phyloP scores from a whole-genome alignment of 1,139 yeast species.

The Debaryomyces sp. region DNA sequence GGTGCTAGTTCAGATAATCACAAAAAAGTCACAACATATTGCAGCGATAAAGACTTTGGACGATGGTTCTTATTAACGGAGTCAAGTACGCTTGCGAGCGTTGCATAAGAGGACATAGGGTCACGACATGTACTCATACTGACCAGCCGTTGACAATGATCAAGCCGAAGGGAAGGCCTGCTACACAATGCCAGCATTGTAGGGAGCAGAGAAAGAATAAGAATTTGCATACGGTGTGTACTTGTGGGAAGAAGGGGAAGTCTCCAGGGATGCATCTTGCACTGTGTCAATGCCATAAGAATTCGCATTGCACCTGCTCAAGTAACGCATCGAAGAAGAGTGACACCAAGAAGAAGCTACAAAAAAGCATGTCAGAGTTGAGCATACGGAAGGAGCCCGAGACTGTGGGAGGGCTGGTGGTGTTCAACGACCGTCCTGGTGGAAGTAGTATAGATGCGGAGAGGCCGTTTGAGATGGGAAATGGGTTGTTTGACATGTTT shows the following conservation, averaged over 20 bases:
- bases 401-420: neutral
- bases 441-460: conserved; percentile 35
- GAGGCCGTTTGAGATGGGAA: conserved; percentile 29
- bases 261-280: conserved; percentile 48
- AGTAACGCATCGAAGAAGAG: conserved; percentile 14
- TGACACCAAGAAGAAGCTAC: conserved; percentile 30
- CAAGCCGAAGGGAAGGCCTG: conserved; percentile 95
- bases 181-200: conserved; percentile 89
- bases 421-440: conserved; percentile 16
- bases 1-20: neutral
- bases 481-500: conserved; percentile 35
- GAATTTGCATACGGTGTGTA: conserved; percentile 70
- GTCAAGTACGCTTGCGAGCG: conserved; percentile 95
- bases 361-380: conserved; percentile 16
- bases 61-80: conserved; percentile 87
- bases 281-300: conserved; percentile 58
- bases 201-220: conserved; percentile 75
- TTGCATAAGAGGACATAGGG: conserved; percentile 95
- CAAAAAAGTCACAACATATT: neutral
- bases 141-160: conserved; percentile 91
- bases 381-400: neutral
- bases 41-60: conserved; percentile 1
- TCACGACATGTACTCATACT: conserved; percentile 88
- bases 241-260: conserved; percentile 65
- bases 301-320: conserved; percentile 63